Percentiles rank a stretch among this genome's conserved stretches.
Evolutionary conservation across 805 yeast species (phyloP).

Genomic region (Jamesozyma piceae): DNA sequence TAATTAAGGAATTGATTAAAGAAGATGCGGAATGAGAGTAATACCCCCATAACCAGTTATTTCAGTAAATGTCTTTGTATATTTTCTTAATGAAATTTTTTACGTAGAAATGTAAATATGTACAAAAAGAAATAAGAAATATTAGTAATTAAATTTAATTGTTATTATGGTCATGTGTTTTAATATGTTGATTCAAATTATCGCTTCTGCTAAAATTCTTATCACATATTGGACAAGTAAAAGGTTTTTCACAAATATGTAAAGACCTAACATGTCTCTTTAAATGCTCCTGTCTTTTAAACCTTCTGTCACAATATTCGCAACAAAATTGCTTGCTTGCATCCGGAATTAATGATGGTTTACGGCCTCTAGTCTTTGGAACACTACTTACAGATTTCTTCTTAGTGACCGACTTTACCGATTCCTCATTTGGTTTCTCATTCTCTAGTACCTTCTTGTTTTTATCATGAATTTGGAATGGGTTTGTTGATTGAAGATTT

Average conservation of each 20-base stretch:
- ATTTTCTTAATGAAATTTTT: not conserved
- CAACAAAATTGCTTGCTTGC: conserved; percentile 51
- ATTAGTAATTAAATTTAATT: not conserved
- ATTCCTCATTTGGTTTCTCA: not conserved
- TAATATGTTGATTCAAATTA: conserved; percentile 57
- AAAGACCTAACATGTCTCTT: conserved; percentile 65
- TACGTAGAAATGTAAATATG: not conserved
- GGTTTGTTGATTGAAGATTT: not conserved
- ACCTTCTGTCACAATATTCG: conserved; percentile 52
- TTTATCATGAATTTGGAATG: not conserved
- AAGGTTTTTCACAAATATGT: conserved; percentile 67
- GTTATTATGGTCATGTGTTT: conserved; percentile 35
- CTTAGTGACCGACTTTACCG: not conserved
- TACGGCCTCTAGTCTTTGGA: conserved; percentile 51
- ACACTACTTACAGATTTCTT: conserved; percentile 6
- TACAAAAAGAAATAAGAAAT: not conserved
- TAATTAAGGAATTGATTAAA: too few species aligned
- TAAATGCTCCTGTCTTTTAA: conserved; percentile 69
- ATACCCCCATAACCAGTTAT: too few species aligned
- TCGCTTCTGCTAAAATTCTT: conserved; percentile 61
- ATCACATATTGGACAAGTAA: conserved; percentile 49
- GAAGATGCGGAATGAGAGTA: too few species aligned
- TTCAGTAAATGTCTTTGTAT: too few species aligned
- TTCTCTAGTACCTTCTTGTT: not conserved
- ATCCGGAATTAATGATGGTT: conserved; percentile 53